Evolutionary conservation across 1,284 basidiomycete species (phyloP), one percentile per base, ranked within the genome.

Genomic region (Ustilago vetiveriae): DNA sequence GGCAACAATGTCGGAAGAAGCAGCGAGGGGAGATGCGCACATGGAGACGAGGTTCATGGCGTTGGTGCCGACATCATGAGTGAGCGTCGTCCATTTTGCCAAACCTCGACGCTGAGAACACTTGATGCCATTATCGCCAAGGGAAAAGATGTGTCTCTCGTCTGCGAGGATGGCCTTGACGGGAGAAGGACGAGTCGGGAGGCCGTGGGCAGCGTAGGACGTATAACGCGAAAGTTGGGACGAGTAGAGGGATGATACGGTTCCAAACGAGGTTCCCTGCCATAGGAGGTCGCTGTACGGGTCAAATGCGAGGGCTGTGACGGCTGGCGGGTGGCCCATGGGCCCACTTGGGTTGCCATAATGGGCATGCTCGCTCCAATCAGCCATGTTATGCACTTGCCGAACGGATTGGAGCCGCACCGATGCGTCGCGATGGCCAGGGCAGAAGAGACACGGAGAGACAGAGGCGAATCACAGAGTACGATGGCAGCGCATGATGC

Each of bases 271-370:
- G 17, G 88, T 87, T 39, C 93, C 94, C 42, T 90, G 86, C 93
- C 94, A 96, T 32, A 98, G 84, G 13, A 90, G 88, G 82, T 97
- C 94, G 2, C 91, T 90, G 37, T 90, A 89, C 6, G 92, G 90
- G 83, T 98, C 94, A 80, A 98, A 93, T 4, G 89, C 87, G 58
- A 97, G 63, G 11, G 77, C 56, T 6, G 71, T 71, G 42, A 81
- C 70, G 35, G 64, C 69, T 40, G 72, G 72, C 21, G 69, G 73
- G 16, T 72, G 56, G 50, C 73, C 76, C 39, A 77, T 62, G 35
- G 71, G 65, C 37, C 66, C 67, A 45, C 72, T 73, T 49, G 71
- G 37, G 43, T 71, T 71, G 48, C 57, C 67, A 46, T 76, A 60
- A 41, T 79, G 78, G 38, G 73, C 59, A 50, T 72, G 69, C 64